Conservation (phyloP, 768 basidiomycete species). For the Trametes maxima region DNA sequence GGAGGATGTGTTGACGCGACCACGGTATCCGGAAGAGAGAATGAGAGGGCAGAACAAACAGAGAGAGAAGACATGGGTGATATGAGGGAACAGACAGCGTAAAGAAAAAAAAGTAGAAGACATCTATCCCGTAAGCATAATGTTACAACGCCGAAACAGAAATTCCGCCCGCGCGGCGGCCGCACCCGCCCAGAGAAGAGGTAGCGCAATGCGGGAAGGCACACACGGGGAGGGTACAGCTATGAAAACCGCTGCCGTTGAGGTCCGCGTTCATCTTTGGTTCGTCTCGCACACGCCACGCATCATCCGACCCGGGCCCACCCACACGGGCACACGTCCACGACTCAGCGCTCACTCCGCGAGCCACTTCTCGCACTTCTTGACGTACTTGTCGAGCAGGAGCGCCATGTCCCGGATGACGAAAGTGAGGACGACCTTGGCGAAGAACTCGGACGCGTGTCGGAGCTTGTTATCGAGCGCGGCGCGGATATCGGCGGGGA, state of each 20-base stretch:
- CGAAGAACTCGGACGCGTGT: slow-evolving; percentile 90
- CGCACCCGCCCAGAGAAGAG: neutral
- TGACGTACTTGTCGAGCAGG: slow-evolving; percentile 89
- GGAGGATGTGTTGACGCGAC: slow-evolving; percentile 8
- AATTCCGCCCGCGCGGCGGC: slow-evolving; percentile 7
- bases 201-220: slow-evolving; percentile 2
- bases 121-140: slow-evolving; percentile 38
- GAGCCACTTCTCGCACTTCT: slow-evolving; percentile 92
- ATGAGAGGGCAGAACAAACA: slow-evolving; percentile 7
- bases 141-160: slow-evolving; percentile 30
- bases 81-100: slow-evolving; percentile 25
- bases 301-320: neutral
- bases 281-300: neutral
- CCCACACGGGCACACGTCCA: neutral
- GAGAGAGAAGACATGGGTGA: slow-evolving; percentile 2
- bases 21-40: slow-evolving; percentile 5
- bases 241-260: slow-evolving; percentile 3
- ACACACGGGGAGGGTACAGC: slow-evolving; percentile 3
- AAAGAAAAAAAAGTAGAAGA: slow-evolving; percentile 31
- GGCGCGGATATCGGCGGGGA: slow-evolving; percentile 62
- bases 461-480: slow-evolving; percentile 75
- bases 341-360: slow-evolving; percentile 56
- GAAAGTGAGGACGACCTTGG: slow-evolving; percentile 84
- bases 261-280: neutral
- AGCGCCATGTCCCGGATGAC: slow-evolving; percentile 87